Evolutionary conservation across 2,329 filamentous ascomycete genomes (phyloP).

Genomic region (Aureobasidium sp.): DNA sequence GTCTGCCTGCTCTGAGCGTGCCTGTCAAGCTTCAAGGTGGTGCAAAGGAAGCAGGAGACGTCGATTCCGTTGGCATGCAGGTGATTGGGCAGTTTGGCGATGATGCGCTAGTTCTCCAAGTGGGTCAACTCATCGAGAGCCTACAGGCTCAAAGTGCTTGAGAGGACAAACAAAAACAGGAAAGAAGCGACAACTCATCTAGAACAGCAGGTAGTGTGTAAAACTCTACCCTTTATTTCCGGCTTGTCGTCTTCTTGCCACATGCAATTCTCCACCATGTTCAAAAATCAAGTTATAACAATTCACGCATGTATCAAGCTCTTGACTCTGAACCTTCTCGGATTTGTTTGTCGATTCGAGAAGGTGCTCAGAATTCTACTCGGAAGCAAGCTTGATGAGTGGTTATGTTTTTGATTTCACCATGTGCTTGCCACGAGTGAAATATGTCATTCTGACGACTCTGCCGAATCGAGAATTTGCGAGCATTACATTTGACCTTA

Average conservation of each 20-base stretch:
- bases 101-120: constrained; percentile 56
- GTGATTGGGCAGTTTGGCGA: constrained; percentile 77
- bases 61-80: constrained; percentile 57
- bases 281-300: neutral
- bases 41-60: constrained; percentile 24
- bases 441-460: neutral
- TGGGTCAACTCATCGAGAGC: constrained; percentile 46
- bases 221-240: neutral
- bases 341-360: neutral
- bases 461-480: neutral
- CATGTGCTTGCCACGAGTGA: constrained; percentile 5
- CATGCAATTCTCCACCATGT: neutral
- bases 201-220: neutral
- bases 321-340: neutral
- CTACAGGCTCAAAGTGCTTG: constrained; percentile 12
- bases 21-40: constrained; percentile 44
- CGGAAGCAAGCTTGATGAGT: neutral
- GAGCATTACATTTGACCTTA: neutral
- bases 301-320: neutral
- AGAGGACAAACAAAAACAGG: neutral
- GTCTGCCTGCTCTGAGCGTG: constrained; percentile 79
- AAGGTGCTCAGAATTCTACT: neutral
- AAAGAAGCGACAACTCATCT: neutral
- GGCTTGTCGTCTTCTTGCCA: neutral
- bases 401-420: neutral